Conservation (phyloP, 345 rosid species). For the Gossypium rotundifolium region DNA sequence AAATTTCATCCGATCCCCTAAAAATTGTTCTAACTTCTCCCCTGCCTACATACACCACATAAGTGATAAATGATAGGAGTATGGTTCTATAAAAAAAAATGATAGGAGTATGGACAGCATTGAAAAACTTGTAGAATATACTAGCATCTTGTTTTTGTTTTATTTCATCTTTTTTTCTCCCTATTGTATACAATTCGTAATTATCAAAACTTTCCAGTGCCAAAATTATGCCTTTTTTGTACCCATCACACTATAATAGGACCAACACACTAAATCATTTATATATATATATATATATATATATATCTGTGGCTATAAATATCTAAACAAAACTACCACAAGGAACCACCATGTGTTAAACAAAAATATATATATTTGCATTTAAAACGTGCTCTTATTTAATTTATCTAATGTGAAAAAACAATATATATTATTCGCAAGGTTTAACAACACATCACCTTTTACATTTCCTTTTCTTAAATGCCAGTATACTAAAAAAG, state of each 20-base stretch:
- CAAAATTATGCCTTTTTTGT: background rate
- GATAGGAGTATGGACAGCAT: background rate
- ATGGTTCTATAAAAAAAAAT: too few relatives aligned
- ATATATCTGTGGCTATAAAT: background rate
- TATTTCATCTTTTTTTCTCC: background rate
- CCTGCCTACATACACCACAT: background rate
- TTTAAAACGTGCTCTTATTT: constrained; percentile 2
- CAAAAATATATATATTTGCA: background rate
- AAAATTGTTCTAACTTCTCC: too few relatives aligned
- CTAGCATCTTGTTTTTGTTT: background rate
- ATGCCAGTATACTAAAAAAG: background rate
- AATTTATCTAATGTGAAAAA: background rate
- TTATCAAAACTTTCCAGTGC: background rate
- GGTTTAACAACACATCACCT: background rate
- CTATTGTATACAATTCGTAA: background rate
- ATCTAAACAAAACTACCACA: background rate
- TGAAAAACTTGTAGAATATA: background rate
- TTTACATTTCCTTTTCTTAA: background rate
- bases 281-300: too few relatives aligned
- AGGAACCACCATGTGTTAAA: background rate
- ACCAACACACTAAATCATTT: background rate
- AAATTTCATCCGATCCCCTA: too few relatives aligned
- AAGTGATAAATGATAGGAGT: background rate
- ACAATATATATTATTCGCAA: background rate
- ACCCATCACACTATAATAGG: background rate